Base-by-base conservation (phyloP, 768 basidiomycete genomes). In the Obba rivulosa region DNA sequence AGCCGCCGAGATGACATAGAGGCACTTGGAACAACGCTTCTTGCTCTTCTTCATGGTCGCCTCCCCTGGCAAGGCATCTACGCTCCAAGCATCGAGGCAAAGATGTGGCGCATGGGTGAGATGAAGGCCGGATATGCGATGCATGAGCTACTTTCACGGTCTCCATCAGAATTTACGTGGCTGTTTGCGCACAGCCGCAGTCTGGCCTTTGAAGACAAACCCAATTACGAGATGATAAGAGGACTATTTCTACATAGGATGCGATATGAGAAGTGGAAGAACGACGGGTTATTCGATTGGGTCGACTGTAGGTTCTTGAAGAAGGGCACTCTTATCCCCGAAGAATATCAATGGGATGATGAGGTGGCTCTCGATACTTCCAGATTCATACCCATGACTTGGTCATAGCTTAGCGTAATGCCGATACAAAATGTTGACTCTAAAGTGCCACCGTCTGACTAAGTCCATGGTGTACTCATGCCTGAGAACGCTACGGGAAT, bases 1-100 rank as follows among this genome's bases (percentile, higher is more conserved):
- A 53, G 54, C 16, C 58, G 62, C 8, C 43, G 57, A 7, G 62
- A 64, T 31, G 62, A 64, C 43, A 8, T 63, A n/a, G 60, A 63
- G 44, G 40, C 58, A 5, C 40, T 63, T 8, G 52, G 56, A 2
- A 46, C 48, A 18, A 41, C 57, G 35, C 49, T 64, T 9, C 22
- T 63, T 1, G 57, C 52, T 34, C 49, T 64, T 34, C 43, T 59
- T 17, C 57, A 55, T 17, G 60, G 60, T 5, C 18, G 28, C n/a
- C 52, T 63, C 1, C 62, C 62, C 1, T 64, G 60, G 62, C 46
- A 59, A 45, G 55, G 35, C 4, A 47, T 62, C 28, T 40, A 41
- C 11, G 44, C 53, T 4, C 35, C 40, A 16, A 39, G 31, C 25
- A 18, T 45, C 14, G 39, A 50, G 16, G 16, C 25, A 2, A 51